Conservation (phyloP, 306 rosid species). For the Cyclanthera cordifolia region DNA sequence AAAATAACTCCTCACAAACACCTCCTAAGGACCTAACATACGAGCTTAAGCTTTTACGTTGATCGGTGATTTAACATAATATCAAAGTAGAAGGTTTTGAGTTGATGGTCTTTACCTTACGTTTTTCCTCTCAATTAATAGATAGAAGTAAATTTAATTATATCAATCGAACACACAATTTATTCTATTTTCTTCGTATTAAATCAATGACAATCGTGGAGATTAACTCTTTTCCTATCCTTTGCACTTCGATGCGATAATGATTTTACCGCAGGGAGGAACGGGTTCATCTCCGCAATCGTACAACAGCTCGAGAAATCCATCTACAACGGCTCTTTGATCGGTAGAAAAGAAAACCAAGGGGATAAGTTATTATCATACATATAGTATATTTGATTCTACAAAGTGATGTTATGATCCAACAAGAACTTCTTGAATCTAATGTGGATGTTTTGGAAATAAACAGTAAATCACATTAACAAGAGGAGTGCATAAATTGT, state of each 20-base stretch:
- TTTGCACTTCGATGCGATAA: not conserved
- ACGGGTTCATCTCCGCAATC: conserved; percentile 6
- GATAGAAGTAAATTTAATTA: too few species aligned
- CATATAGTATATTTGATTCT: not conserved
- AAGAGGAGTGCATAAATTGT: not conserved
- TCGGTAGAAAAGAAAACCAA: not conserved
- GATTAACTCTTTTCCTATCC: not conserved
- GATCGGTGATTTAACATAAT: too few species aligned
- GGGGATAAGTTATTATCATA: not conserved
- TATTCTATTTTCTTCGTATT: too few species aligned
- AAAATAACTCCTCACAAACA: too few species aligned
- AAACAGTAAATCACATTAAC: not conserved
- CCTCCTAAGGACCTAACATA: too few species aligned
- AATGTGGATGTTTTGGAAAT: not conserved
- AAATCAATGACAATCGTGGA: too few species aligned
- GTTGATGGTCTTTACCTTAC: too few species aligned
- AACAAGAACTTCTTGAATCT: not conserved
- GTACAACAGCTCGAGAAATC: not conserved
- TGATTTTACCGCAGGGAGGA: not conserved
- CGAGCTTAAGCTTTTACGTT: too few species aligned
- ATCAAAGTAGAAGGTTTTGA: too few species aligned
- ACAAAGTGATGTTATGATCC: not conserved
- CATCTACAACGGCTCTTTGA: not conserved
- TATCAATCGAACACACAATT: too few species aligned
- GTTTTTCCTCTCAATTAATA: too few species aligned